A percentile compares a stretch with the other conserved stretches of the same genome.
Conservation (phyloP, 805 yeast species). For the Cyberlindnera mycetangii region DNA sequence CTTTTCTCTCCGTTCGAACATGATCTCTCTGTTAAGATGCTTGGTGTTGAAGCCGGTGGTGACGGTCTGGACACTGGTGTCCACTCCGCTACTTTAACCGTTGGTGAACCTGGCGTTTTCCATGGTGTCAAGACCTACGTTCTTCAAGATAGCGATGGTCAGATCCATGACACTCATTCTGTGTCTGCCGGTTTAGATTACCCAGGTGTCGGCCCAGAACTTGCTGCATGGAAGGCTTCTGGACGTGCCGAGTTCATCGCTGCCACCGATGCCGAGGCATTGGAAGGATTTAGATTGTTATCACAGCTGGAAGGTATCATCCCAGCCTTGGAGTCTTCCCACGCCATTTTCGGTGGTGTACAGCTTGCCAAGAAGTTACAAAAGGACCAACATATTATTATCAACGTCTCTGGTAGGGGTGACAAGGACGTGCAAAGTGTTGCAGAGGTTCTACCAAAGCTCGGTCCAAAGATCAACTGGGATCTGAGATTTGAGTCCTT, state of each 20-base stretch:
- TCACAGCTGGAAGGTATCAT: constrained; percentile 97
- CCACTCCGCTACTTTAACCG: constrained; percentile 95
- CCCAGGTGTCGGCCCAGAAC: constrained; percentile 99
- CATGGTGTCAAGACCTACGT: constrained; percentile 97
- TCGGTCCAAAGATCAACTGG: constrained; percentile 94
- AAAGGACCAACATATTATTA: constrained; percentile 76
- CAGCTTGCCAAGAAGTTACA: constrained; percentile 82
- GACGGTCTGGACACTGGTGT: constrained; percentile 86
- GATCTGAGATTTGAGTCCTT: constrained; percentile 77
- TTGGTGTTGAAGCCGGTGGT: constrained; percentile 99
- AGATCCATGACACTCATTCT: constrained; percentile 95
- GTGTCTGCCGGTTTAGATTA: constrained; percentile 98
- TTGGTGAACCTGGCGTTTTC: constrained; percentile 94
- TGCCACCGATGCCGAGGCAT: constrained; percentile 94
- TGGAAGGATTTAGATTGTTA: constrained; percentile 82
- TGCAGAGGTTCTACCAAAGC: constrained; percentile 85
- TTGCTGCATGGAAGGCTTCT: constrained; percentile 90
- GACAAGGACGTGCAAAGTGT: constrained; percentile 98
- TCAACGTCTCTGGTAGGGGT: constrained; percentile 97
- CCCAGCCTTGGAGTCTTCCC: constrained; percentile 97
- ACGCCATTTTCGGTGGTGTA: constrained; percentile 90
- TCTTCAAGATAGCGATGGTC: constrained; percentile 89
- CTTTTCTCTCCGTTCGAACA: constrained; percentile 92
- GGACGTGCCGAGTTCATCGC: constrained; percentile 91
- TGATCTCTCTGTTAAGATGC: constrained; percentile 69